A percentile compares a stretch with the other conserved stretches of the same genome.
phyloP scores from a whole-genome alignment of 2,329 filamentous ascomycete species.

The Aureobasidium vineae region DNA sequence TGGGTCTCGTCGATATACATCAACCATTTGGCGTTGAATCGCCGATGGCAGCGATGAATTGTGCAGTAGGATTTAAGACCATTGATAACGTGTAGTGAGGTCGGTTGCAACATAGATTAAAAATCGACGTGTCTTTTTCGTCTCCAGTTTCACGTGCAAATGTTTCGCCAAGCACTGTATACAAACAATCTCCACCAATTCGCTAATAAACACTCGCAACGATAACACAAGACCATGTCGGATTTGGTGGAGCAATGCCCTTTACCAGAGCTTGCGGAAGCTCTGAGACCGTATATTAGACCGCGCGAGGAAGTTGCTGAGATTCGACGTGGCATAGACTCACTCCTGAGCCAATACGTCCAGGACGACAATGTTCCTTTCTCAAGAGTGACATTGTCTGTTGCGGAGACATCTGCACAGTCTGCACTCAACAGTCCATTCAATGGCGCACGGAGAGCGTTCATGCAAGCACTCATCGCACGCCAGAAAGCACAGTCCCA shows the following conservation, averaged over 20 bases:
- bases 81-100: background rate
- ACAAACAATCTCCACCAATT: conserved; percentile 11
- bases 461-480: conserved; percentile 13
- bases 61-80: background rate
- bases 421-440: conserved; percentile 4
- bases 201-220: background rate
- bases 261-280: conserved; percentile 27
- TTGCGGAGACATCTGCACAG: background rate
- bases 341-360: conserved; percentile 4
- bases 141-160: conserved; percentile 9
- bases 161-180: conserved; percentile 12
- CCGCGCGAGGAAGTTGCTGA: conserved; percentile 16
- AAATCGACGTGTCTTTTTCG: background rate
- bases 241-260: conserved; percentile 20
- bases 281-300: conserved; percentile 26
- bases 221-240: background rate
- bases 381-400: background rate
- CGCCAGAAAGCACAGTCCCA: conserved; percentile 22
- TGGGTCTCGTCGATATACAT: background rate
- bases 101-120: background rate
- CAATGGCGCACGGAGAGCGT: conserved; percentile 16
- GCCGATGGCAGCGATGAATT: background rate
- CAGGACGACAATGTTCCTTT: background rate
- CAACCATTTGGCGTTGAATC: background rate
- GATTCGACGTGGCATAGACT: conserved; percentile 17